These are phyloP conservation scores for Oryza meyeriana DNA, from an alignment of 176 grass and related monocot species.

Conservation along the genomic window DNA sequence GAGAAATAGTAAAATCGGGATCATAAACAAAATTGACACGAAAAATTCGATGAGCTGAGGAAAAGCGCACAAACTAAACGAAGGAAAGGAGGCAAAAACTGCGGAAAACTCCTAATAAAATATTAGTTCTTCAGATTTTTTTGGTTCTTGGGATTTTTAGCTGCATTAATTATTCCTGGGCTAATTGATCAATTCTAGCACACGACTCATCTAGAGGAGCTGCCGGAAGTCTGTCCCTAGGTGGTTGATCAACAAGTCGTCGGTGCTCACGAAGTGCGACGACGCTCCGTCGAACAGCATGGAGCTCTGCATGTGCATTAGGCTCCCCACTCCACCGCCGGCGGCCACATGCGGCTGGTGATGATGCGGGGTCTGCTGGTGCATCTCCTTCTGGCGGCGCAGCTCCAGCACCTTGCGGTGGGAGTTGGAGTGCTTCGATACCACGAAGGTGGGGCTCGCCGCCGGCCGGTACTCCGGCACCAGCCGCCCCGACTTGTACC, in stretches of 20 bases:
- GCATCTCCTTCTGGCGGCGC: constrained; percentile 71
- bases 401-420: constrained; percentile 98
- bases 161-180: constrained; percentile 70
- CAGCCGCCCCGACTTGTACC: constrained; percentile 88
- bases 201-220: constrained; percentile 59
- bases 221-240: constrained; percentile 55
- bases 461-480: constrained; percentile 95
- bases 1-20: constrained; percentile 15
- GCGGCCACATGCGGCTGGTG: constrained; percentile 13
- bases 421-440: constrained; percentile 88
- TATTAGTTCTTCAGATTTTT: constrained; percentile 25
- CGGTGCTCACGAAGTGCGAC: constrained; percentile 14
- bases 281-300: constrained; percentile 40
- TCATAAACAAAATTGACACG: constrained; percentile 45
- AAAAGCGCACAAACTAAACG: constrained; percentile 23
- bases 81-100: neutral
- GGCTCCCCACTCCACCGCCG: constrained; percentile 6
- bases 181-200: constrained; percentile 48
- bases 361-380: constrained; percentile 24
- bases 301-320: constrained; percentile 31
- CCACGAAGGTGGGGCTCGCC: constrained; percentile 76
- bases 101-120: constrained; percentile 39
- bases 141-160: constrained; percentile 17
- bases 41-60: constrained; percentile 50
- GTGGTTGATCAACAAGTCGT: constrained; percentile 71